Evolutionary conservation across 169 alveolate genomes (phyloP).

Genomic region (Plasmodium fragile): DNA sequence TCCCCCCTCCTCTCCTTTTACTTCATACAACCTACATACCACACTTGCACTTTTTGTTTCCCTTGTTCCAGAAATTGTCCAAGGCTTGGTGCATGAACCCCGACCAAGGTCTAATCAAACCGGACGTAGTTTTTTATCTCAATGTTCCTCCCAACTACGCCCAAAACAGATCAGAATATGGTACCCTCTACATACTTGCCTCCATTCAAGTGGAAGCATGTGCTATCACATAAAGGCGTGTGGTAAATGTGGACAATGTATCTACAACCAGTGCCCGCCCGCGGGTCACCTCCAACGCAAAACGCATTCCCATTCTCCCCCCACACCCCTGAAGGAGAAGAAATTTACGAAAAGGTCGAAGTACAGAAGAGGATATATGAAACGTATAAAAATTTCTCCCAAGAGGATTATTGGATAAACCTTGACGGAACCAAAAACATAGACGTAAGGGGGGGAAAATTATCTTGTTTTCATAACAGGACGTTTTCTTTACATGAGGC

Average conservation of each 20-base stretch:
- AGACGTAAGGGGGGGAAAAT: constrained; percentile 20
- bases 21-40: neutral
- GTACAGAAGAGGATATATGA: constrained; percentile 58
- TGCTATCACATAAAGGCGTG: neutral
- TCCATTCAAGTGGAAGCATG: neutral
- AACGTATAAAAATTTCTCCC: constrained; percentile 30
- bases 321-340: constrained; percentile 61
- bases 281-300: neutral
- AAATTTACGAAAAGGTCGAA: constrained; percentile 69
- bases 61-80: constrained; percentile 20
- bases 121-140: constrained; percentile 68
- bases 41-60: neutral
- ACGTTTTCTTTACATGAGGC: neutral
- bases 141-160: constrained; percentile 70
- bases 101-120: constrained; percentile 73
- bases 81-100: constrained; percentile 71
- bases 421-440: constrained; percentile 76
- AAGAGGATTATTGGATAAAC: constrained; percentile 66
- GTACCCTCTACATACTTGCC: neutral
- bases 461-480: neutral
- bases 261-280: neutral
- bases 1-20: neutral
- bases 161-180: constrained; percentile 62
- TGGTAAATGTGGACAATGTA: neutral
- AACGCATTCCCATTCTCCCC: neutral